Percentiles rank a stretch among this genome's conserved stretches.
phyloP scores from a whole-genome alignment of 208 protist genomes.

The Naegleria gruberi region DNA sequence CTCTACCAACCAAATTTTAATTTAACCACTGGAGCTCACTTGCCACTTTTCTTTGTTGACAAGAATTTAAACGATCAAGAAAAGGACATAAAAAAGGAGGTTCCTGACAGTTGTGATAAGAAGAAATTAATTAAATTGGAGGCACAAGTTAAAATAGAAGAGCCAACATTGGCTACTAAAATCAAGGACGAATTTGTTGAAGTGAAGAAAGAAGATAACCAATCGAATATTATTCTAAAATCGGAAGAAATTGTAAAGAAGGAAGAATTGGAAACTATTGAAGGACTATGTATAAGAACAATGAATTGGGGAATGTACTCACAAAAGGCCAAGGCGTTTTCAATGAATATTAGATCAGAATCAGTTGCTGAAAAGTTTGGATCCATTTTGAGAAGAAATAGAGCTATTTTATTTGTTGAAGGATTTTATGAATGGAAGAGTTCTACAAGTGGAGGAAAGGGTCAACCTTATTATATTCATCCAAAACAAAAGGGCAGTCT shows the following conservation, averaged over 20 bases:
- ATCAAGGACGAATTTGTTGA: no score
- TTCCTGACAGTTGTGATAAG: background rate
- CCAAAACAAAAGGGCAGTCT: background rate
- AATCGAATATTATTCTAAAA: no score
- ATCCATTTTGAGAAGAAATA: background rate
- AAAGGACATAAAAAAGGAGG: background rate
- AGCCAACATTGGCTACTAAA: background rate
- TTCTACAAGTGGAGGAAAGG: background rate
- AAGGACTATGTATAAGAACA: background rate
- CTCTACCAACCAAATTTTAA: background rate
- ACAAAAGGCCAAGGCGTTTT: background rate
- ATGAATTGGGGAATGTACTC: background rate
- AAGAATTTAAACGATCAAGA: background rate
- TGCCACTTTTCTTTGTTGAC: background rate
- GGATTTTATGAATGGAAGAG: slow-evolving; percentile 9
- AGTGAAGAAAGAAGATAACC: no score
- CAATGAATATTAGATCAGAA: background rate
- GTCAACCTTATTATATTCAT: background rate
- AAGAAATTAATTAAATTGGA: background rate
- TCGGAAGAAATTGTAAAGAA: no score
- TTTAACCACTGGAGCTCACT: background rate
- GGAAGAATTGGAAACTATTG: background rate
- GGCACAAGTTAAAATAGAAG: background rate
- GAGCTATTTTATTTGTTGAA: background rate
- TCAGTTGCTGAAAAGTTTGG: background rate